A percentile compares a stretch with the other conserved stretches of the same genome.
phyloP scores from a whole-genome alignment of 2,329 filamentous ascomycete genomes.

The Pseudocercospora vitis region DNA sequence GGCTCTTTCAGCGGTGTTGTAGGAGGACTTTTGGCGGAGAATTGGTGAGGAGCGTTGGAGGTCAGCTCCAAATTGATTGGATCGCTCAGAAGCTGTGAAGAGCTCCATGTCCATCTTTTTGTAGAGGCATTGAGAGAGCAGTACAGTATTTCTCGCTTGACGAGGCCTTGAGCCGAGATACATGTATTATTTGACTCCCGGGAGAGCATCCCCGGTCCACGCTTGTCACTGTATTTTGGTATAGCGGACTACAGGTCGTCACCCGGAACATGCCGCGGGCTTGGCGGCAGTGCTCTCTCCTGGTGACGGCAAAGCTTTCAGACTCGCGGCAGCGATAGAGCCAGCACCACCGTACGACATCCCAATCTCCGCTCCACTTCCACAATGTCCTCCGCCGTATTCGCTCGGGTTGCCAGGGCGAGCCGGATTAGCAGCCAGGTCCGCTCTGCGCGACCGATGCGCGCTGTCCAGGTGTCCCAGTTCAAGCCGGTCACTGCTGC shows the following conservation, averaged over 20 bases:
- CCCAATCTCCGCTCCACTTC: slow-evolving; percentile 23
- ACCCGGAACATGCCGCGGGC: background rate
- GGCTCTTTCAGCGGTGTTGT: no score
- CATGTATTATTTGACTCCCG: no score
- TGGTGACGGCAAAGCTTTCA: background rate
- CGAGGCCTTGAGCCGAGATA: background rate
- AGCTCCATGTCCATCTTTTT: background rate
- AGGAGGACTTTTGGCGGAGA: background rate
- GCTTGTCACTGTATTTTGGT: no score
- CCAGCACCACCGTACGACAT: slow-evolving; percentile 20
- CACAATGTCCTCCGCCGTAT: slow-evolving; percentile 34
- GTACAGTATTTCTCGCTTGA: background rate
- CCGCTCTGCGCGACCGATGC: slow-evolving; percentile 26
- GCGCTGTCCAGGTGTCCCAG: slow-evolving; percentile 29
- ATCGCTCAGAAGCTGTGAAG: background rate
- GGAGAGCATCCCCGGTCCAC: no score
- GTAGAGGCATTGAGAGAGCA: background rate
- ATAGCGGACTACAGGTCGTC: background rate
- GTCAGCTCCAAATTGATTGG: background rate
- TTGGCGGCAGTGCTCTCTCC: background rate
- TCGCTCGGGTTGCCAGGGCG: slow-evolving; percentile 31
- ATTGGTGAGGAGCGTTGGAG: background rate
- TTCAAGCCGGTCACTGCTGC: slow-evolving; percentile 31
- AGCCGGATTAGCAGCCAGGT: slow-evolving; percentile 27
- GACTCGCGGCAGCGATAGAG: slow-evolving; percentile 8